Conservation (phyloP, 495 filamentous ascomycete genomes). For the Umbilicaria muhlenbergii region DNA sequence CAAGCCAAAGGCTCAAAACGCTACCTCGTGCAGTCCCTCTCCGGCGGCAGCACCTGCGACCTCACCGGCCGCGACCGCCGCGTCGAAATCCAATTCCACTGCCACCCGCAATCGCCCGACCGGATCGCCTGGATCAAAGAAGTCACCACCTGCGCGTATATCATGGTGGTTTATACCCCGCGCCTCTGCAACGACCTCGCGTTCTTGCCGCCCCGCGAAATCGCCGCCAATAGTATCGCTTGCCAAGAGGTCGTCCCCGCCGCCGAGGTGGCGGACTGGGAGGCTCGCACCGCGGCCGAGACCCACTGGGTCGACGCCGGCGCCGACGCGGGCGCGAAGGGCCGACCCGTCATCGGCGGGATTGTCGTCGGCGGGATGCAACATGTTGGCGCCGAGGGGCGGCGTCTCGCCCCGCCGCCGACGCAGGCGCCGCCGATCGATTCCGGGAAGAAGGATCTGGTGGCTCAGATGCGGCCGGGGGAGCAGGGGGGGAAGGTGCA, state of each 20-base stretch:
- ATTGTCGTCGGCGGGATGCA: conserved; percentile 43
- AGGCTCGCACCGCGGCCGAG: too few relatives aligned
- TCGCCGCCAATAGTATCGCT: conserved; percentile 59
- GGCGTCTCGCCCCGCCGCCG: conserved; percentile 36
- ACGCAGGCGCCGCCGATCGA: conserved; percentile 12
- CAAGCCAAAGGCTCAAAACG: conserved; percentile 60
- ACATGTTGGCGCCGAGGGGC: conserved; percentile 39
- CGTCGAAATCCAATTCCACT: conserved; percentile 90
- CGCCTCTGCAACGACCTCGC: conserved; percentile 85
- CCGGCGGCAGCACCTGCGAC: conserved; percentile 80
- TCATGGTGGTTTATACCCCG: conserved; percentile 90
- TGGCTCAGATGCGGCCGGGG: conserved; percentile 25
- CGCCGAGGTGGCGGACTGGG: conserved; percentile 18
- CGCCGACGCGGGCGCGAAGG: too few relatives aligned
- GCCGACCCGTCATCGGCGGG: too few relatives aligned
- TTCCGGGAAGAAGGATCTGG: conserved; percentile 29
- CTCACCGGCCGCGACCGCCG: conserved; percentile 70
- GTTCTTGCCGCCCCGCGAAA: conserved; percentile 74
- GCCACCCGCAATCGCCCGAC: conserved; percentile 65
- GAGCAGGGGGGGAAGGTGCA: conserved; percentile 39
- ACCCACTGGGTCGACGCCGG: too few relatives aligned
- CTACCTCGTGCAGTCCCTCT: conserved; percentile 80
- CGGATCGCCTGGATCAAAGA: conserved; percentile 94
- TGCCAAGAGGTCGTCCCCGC: conserved; percentile 58
- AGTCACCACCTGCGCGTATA: conserved; percentile 78